These are phyloP conservation scores for Leccinum arenicola DNA, from an alignment of 768 basidiomycete genomes.

Conservation along the genomic window DNA sequence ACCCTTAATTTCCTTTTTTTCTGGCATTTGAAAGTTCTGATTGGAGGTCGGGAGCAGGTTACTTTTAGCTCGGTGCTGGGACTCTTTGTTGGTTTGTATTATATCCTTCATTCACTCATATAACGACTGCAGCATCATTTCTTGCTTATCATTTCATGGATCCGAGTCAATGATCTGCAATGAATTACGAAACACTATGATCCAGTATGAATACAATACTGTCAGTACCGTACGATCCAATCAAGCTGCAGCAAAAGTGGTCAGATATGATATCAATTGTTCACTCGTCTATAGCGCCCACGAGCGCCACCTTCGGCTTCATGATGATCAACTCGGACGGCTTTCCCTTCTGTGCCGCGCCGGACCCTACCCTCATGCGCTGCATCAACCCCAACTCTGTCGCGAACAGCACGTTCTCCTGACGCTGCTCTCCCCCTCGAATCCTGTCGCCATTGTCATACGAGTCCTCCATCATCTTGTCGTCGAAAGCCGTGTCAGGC, in stretches of 20 bases:
- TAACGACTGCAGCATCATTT: neutral
- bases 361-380: slow-evolving; percentile 12
- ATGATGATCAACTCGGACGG: slow-evolving; percentile 25
- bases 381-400: slow-evolving; percentile 34
- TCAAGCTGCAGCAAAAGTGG: neutral
- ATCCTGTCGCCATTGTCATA: slow-evolving; percentile 20
- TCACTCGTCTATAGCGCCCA: neutral
- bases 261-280: neutral
- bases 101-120: too few species aligned
- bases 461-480: slow-evolving; percentile 21
- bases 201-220: neutral
- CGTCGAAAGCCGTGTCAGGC: slow-evolving; percentile 15
- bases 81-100: too few species aligned
- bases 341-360: slow-evolving; percentile 8
- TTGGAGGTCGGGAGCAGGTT: too few species aligned
- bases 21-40: too few species aligned
- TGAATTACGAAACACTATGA: neutral
- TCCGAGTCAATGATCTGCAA: neutral
- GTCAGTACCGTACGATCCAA: neutral
- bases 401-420: slow-evolving; percentile 29
- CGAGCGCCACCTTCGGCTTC: slow-evolving; percentile 30
- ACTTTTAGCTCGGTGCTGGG: too few species aligned
- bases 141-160: neutral
- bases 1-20: too few species aligned
- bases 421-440: neutral